Base-by-base conservation (phyloP, 2,329 filamentous ascomycete species). In the Pseudogymnoascus verrucosus region DNA sequence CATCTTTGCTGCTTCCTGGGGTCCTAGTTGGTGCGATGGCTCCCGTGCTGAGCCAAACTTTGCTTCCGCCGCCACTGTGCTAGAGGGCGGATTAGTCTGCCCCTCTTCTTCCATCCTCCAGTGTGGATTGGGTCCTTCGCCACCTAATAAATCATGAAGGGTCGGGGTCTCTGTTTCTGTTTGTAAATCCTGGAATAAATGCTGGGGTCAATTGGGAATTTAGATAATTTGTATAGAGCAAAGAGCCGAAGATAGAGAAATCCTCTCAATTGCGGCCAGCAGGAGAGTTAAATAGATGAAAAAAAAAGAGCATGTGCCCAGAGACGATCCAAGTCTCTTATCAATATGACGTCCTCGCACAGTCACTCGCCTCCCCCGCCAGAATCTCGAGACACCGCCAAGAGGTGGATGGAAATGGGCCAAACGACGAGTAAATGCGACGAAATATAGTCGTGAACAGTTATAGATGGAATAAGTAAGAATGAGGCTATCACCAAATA, bases 261-360 rank as follows among this genome's bases (percentile, higher is more conserved):
- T 34, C 14, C 47, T 34, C 26, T 54, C 47, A 54, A 54, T 54
- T 54, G 47, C 26, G 47, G 47, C 14, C 23, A 54, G 8, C 47
- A 31, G 26, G 4, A 31, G 47, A 34, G 47, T 54, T 54, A 54
- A 54, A 54, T 54, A 54, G 47, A 12, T 19, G 44, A 2, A 31
- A 54, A 54, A 51, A 54, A 54, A 51, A 28, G 47, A 54, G 47
- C 47, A 54, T 54, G 47, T 54, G 47, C 47, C 47, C 47, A 54
- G 47, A 54, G 47, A 54, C 7, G 47, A 34, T 31, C 47, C n/a
- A 54, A 54, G 47, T 12, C 26, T 54, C 47, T 54, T 54, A 54
- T 54, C 47, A 54, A 54, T 54, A 54, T 54, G 47, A 54, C 47
- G 47, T 54, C 47, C 47, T 54, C 16, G 44, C 47, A 31, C 6